Evolutionary conservation across 2,329 filamentous ascomycete genomes (phyloP), one percentile per base, ranked within the genome.

Genomic region (Fusarium odoratissimum): DNA sequence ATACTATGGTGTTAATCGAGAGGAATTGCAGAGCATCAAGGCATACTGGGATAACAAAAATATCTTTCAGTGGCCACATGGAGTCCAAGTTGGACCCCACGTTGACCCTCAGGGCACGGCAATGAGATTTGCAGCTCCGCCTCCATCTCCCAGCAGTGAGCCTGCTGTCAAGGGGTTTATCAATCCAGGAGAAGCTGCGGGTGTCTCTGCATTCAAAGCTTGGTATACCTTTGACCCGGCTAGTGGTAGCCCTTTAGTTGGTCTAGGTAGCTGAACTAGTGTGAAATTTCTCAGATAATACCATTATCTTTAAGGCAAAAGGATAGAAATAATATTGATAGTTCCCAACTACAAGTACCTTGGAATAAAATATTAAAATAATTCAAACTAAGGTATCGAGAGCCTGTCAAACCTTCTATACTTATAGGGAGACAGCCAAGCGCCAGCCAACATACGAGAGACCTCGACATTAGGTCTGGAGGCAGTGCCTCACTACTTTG

Each of bases 1-100:
- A 8, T 82, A 82, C 61, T 82, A 75, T 40, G 81, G 80, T 3
- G 58, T 62, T 0, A 82, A 82, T 35, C 46, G 54, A 5, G 5
- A 64, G 1, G 57, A 73, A 38, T 37, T 82, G 7, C 75, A 69
- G 21, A 30, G 56, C 0, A 33, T 82, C 45, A 82, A 82, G 67
- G 11, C 69, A 8, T 38, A 73, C 0, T 82, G 76, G 74, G 81
- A 82, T 28, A 45, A 49, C 35, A 16, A 61, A 0, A 73, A 79
- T 11, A 75, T 78, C 58, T 82, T 81, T 38, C 57, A 65, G 5
- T 79, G 78, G 75, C 16, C 44, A 1, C 77, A 80, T n/a, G 75
- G 78, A 8, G 54, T 81, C 8, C 41, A 56, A 10, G 62, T 69
- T 31, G 31, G 25, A 10, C 40, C 23, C 0, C 35, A 45, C 11